A percentile compares a stretch with the other conserved stretches of the same genome.
Evolutionary conservation across 352 stramenopile species (phyloP).

Genomic region (Saprolegnia diclina): DNA sequence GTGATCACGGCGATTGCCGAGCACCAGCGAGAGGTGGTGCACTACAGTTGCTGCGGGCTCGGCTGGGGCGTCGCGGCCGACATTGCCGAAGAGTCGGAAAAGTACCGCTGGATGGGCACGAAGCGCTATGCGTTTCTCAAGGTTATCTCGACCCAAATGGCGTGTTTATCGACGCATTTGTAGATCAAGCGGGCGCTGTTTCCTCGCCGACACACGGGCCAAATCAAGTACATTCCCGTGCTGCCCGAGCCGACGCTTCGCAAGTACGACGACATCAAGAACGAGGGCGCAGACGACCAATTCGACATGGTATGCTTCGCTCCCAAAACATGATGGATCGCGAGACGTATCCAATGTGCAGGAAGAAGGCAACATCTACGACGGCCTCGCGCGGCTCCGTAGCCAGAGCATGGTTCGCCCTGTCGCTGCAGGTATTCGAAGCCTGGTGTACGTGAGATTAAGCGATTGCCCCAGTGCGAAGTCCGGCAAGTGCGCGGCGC

Average conservation of each 20-base stretch:
- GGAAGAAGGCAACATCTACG: conserved; percentile 75
- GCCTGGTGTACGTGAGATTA: too few relatives aligned
- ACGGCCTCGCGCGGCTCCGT: conserved; percentile 34
- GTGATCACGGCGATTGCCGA: conserved; percentile 59
- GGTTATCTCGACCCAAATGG: conserved; percentile 24
- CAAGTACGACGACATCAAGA: conserved; percentile 69
- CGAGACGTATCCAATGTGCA: neutral
- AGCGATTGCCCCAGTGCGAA: conserved; percentile 38
- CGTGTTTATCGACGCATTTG: neutral
- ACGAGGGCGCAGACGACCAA: conserved; percentile 67
- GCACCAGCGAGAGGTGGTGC: conserved; percentile 53
- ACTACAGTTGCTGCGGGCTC: conserved; percentile 80
- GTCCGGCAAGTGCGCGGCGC: conserved; percentile 53
- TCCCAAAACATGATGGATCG: too few relatives aligned
- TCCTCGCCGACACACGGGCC: conserved; percentile 59
- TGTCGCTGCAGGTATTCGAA: conserved; percentile 22
- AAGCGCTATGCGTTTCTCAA: conserved; percentile 72
- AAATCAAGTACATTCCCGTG: conserved; percentile 59
- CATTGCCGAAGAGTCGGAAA: conserved; percentile 69
- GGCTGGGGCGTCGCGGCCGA: conserved; percentile 71
- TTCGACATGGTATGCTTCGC: conserved; percentile 46
- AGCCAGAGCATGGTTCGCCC: conserved; percentile 31
- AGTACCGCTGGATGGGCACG: conserved; percentile 74
- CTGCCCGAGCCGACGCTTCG: conserved; percentile 55
- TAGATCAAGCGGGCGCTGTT: conserved; percentile 46